Percentiles rank a stretch among this genome's conserved stretches.
These are phyloP conservation scores for Ormosia semicastrata DNA, from an alignment of 306 rosid species.

Conservation along the genomic window DNA sequence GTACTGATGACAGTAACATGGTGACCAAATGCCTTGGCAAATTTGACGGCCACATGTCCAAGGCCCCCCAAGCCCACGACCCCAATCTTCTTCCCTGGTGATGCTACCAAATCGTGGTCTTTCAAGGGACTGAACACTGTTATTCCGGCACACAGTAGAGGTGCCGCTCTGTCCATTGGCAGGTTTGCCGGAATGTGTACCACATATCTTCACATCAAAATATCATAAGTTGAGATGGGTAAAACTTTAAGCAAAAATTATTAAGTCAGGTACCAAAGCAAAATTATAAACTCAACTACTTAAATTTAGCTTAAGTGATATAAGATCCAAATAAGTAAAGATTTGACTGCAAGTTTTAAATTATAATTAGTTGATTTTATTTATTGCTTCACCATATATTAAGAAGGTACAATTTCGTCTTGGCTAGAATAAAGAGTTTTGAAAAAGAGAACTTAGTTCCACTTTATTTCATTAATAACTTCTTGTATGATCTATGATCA, in stretches of 20 bases:
- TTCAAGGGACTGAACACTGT: slow-evolving; percentile 70
- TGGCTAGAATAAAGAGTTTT: no score
- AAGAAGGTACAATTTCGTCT: no score
- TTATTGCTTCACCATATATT: no score
- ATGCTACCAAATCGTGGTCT: slow-evolving; percentile 43
- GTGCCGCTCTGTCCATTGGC: slow-evolving; percentile 70
- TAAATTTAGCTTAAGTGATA: no score
- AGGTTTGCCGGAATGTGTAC: slow-evolving; percentile 59
- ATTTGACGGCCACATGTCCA: slow-evolving; percentile 76
- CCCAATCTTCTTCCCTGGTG: slow-evolving; percentile 52
- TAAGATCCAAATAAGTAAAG: no score
- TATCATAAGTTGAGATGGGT: neutral
- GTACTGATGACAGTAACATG: slow-evolving; percentile 80
- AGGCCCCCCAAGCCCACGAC: slow-evolving; percentile 77
- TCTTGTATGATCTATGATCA: no score
- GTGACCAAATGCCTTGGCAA: slow-evolving; percentile 74
- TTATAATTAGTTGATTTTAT: no score
- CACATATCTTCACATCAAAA: slow-evolving; percentile 53
- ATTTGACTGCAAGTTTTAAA: no score
- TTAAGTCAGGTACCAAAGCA: no score
- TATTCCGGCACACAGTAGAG: slow-evolving; percentile 71
- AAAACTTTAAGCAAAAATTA: neutral
- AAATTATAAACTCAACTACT: no score
- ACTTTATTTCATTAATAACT: no score
- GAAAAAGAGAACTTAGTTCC: no score